Conservation (phyloP, 2,329 filamentous ascomycete species). For the Fusarium zealandicum region DNA sequence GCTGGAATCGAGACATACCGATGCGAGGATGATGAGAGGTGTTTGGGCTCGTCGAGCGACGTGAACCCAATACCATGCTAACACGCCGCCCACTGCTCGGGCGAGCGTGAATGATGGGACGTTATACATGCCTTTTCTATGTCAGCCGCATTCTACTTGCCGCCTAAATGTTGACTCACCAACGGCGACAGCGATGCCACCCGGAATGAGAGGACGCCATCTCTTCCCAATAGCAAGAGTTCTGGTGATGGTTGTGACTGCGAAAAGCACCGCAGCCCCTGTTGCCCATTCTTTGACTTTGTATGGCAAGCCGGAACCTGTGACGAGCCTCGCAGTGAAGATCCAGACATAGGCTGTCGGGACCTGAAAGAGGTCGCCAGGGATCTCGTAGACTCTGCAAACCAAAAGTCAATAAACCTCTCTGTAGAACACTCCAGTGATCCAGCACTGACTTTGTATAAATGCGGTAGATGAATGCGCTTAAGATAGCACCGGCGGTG, state of each 20-base stretch:
- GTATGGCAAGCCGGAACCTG: conserved; percentile 83
- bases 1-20: conserved; percentile 52
- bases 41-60: conserved; percentile 66
- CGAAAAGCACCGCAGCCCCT: conserved; percentile 77
- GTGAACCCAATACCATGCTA: conserved; percentile 79
- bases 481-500: conserved; percentile 83
- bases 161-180: conserved; percentile 56
- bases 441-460: conserved; percentile 68
- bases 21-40: conserved; percentile 86
- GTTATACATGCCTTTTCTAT: conserved; percentile 84
- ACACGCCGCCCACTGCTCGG: conserved; percentile 77
- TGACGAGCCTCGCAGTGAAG: conserved; percentile 92
- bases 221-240: conserved; percentile 62
- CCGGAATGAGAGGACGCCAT: conserved; percentile 83
- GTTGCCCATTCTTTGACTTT: conserved; percentile 84
- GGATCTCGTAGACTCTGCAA: conserved; percentile 80
- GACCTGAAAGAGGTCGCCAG: conserved; percentile 88
- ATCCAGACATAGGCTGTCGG: conserved; percentile 98
- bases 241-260: conserved; percentile 72
- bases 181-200: conserved; percentile 94
- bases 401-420: conserved; percentile 9
- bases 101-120: conserved; percentile 95
- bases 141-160: conserved; percentile 16
- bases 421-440: not conserved
- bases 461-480: conserved; percentile 84